Evolutionary conservation across 202 grass and related monocot species (phyloP), one percentile per base, ranked within the genome.

Genomic region (Eragrostis tef): DNA sequence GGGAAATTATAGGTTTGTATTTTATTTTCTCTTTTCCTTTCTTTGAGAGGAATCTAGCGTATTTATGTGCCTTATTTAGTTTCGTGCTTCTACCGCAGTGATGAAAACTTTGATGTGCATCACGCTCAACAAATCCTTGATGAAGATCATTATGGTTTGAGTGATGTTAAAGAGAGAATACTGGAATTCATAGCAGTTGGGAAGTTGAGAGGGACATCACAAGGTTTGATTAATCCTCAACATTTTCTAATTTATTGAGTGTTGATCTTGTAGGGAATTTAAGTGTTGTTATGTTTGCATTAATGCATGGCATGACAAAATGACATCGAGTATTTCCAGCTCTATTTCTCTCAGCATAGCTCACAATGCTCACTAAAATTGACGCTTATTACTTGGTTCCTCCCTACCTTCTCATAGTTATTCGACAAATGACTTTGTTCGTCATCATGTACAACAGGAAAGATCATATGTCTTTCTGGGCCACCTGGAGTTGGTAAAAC

Each of bases 401-500:
- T 68, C 4, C 60, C 6, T 29, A 42, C 10, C 8, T 61, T 66
- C 63, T 22, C 50, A 17, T 62, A 47, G 67, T 39, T 81, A 36
- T 77, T 85, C 63, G 34, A 53, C 26, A 56, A 45, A 74, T 83
- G 56, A 81, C 73, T 74, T 56, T 76, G 41, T 81, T 83, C 48
- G 6, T 80, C 64, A 51, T 74, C 67, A 60, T 88, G 81, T 85
- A 52, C 68, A 71, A 76, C 89, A 99, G 96, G 96, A 44, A 99
- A 99, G 81, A 99, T 99, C 67, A 91, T 99, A 86, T 99, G 96
- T 82, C 91, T 99, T 64, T 99, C 93, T 74, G 96, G 96, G 25
- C 96, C 96, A 6, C 96, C 96, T 86, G 96, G 96, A 82, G 96
- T 99, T 70, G 96, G 96, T 85, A 99, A 99, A 89, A 99, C 96